Base-by-base conservation (phyloP, 2,329 filamentous ascomycete species). In the Arthrobotrys conoides region DNA sequence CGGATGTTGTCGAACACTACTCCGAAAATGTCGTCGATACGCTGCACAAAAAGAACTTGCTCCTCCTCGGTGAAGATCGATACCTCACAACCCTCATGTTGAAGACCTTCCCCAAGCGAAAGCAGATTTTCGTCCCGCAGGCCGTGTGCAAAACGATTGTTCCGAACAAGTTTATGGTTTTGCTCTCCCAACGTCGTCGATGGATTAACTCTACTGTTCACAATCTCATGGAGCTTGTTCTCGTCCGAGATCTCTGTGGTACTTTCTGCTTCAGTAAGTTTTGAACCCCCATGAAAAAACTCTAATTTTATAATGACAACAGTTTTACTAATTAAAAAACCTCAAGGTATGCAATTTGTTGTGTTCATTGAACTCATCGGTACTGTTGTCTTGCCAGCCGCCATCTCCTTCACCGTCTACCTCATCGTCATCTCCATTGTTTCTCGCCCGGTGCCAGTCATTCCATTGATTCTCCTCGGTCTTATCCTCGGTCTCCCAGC, bases 171-270 rank as follows among this genome's bases (percentile, higher is more conserved):
- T 99, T 99, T 86, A 93, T 89, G 85, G 94, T 99, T 64, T 87
- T 99, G 41, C 88, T 99, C 36, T 98, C 95, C 30, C 96, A 99
- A 85, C 91, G 96, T 83, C 92, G 96, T 84, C 91, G 96, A 85
- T 99, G 96, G 96, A 99, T 99, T 86, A 99, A 99, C 89, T 97
- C 93, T 84, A 99, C 96, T 3, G 92, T 99, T 63, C 96, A 99
- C 87, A 99, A 99, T 84, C 87, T 99, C 53, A 97, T 99, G 93
- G 96, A 99, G 85, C 89, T 99, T 76, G 91, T 98, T 66, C 89
- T 99, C 38, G 96, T 99, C 53, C 90, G 94, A 80, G 96, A 99
- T 86, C 89, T 99, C 16, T 99, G 96, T 83, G 96, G 96, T 81
- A 99, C 96, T 2, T 99, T 99, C 87, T 99, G 96, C 87, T 99